Base-by-base conservation (phyloP, 2,329 filamentous ascomycete species). In the Fusarium drepaniforme region DNA sequence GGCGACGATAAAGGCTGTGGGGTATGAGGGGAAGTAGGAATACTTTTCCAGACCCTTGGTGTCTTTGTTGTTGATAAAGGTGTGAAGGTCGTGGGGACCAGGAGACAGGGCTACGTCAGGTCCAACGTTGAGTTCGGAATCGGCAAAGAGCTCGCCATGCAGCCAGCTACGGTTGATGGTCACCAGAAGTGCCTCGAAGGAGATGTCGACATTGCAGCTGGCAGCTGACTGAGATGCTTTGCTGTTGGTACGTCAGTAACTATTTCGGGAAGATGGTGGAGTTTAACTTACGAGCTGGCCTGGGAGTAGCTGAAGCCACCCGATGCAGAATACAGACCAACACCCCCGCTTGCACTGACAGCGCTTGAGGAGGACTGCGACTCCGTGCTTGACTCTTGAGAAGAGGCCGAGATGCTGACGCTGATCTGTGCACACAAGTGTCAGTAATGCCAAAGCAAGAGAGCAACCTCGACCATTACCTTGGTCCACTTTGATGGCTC, bases 1-100 rank as follows among this genome's bases (percentile, higher is more conserved):
- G 2, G 68, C 68, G 11, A 70, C n/a, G 13, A 70, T 40, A 6
- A 70, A 70, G 0, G 68, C 64, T 13, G 57, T 38, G 11, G 64
- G 67, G 7, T 67, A 67, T 3, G 64, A 67, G 18, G 56, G 53
- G 30, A 70, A 70, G 23, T 63, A 58, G 2, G 37, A 37, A 25
- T 70, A 70, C 16, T 61, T 60, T 1, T 23, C 28, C 13, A 51
- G n/a, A 3, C 13, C 38, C 33, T 61, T 33, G 23, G 8, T 25
- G 0, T 51, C 51, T 1, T 53, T 38, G 21, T 63, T 23, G 46
- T 51, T 51, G 46, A 51, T 51, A 3, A 18, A 28, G 5, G 46
- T 51, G 46, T 51, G 46, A 18, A 51, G 46, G 8, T 30, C 46
- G 16, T 51, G 23, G 3, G 46, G 46, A 3, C 46, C 46, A 30